Percentiles rank a stretch among this genome's conserved stretches.
These are phyloP conservation scores for Penicillium simplicissimum DNA, from an alignment of 495 filamentous ascomycete genomes.

Conservation along the genomic window DNA sequence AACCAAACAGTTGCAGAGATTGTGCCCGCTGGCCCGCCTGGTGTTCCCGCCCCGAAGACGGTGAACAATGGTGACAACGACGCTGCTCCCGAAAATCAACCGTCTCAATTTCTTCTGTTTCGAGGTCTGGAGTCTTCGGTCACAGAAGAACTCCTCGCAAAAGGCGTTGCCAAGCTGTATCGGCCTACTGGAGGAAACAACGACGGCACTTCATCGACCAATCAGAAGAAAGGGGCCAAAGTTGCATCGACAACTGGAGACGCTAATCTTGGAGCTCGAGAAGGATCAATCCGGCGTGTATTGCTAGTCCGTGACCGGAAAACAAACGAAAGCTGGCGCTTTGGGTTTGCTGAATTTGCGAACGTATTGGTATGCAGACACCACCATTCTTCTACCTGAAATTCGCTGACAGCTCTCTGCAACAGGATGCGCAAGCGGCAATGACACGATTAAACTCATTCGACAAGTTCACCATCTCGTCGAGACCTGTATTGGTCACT, in stretches of 20 bases:
- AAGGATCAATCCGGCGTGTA: slow-evolving; percentile 74
- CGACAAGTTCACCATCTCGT: slow-evolving; percentile 83
- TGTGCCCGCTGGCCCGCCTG: slow-evolving; percentile 31
- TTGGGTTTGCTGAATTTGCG: slow-evolving; percentile 89
- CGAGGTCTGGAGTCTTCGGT: slow-evolving; percentile 72
- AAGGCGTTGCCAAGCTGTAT: slow-evolving; percentile 78
- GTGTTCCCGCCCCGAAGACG: slow-evolving; percentile 38
- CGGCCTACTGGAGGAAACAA: slow-evolving; percentile 40
- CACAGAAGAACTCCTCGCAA: slow-evolving; percentile 75
- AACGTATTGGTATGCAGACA: slow-evolving; percentile 50
- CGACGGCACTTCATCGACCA: slow-evolving; percentile 20
- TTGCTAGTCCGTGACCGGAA: slow-evolving; percentile 75
- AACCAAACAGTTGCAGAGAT: slow-evolving; percentile 25
- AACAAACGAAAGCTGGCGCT: slow-evolving; percentile 78
- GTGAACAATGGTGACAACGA: slow-evolving; percentile 78
- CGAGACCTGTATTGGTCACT: slow-evolving; percentile 68
- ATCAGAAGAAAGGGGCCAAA: slow-evolving; percentile 59
- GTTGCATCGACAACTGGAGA: slow-evolving; percentile 75
- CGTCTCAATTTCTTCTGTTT: slow-evolving; percentile 81
- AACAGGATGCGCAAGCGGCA: slow-evolving; percentile 79
- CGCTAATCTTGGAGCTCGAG: slow-evolving; percentile 71
- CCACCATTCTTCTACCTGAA: neutral
- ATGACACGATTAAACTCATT: slow-evolving; percentile 71
- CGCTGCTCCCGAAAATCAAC: slow-evolving; percentile 68
- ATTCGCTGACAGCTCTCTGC: slow-evolving; percentile 24